phyloP scores from a whole-genome alignment of 2,329 filamentous ascomycete species.

The Monosporascus cannonballus region DNA sequence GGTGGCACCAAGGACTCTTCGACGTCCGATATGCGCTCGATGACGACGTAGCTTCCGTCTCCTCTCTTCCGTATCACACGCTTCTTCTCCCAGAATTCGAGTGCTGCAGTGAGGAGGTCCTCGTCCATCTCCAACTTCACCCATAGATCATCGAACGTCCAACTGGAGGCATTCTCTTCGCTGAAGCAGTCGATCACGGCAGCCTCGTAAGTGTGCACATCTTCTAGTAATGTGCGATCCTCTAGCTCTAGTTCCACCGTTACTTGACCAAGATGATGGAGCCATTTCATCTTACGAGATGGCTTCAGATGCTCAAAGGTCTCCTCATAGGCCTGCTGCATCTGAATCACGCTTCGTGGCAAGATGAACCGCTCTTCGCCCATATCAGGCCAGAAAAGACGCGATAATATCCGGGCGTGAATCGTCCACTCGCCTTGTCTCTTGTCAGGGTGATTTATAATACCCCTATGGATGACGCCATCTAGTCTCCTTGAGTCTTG shows the following conservation, averaged over 20 bases:
- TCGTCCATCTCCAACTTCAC: conserved; percentile 64
- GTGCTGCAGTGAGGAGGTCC: conserved; percentile 59
- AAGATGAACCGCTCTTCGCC: conserved; percentile 63
- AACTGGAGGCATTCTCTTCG: conserved; percentile 27
- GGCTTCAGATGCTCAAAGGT: conserved; percentile 77
- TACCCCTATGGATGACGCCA: conserved; percentile 50
- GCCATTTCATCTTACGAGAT: conserved; percentile 82
- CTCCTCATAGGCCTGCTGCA: conserved; percentile 65
- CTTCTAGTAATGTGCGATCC: conserved; percentile 67
- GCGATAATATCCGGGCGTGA: conserved; percentile 84
- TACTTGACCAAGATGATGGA: conserved; percentile 74
- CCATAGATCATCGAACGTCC: conserved; percentile 46
- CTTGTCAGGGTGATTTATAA: conserved; percentile 18
- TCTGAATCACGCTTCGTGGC: conserved; percentile 48
- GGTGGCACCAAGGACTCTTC: conserved; percentile 20
- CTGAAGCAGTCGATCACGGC: conserved; percentile 78
- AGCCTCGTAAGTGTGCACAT: conserved; percentile 79
- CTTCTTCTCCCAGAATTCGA: conserved; percentile 67
- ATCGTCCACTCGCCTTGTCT: conserved; percentile 30
- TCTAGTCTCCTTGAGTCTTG: conserved; percentile 76
- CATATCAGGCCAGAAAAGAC: conserved; percentile 87
- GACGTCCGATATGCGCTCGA: conserved; percentile 53
- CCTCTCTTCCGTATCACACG: conserved; percentile 54
- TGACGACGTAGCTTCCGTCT: conserved; percentile 56
- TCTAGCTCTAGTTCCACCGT: conserved; percentile 75